Evolutionary conservation across 2,329 filamentous ascomycete genomes (phyloP).

Genomic region (Colletotrichum aenigma): DNA sequence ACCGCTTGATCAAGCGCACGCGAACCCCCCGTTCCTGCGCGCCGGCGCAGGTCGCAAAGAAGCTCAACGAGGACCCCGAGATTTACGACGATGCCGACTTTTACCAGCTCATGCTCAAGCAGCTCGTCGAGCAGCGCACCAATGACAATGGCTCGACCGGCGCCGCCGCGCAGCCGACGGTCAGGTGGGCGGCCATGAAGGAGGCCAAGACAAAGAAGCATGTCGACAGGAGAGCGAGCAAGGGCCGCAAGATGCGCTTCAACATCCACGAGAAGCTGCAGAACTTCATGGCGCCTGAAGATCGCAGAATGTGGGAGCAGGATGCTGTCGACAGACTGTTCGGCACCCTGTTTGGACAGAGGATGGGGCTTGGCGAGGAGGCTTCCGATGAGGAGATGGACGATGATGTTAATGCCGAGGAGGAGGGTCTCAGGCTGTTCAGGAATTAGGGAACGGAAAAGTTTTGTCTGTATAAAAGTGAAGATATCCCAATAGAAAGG

Average conservation of each 20-base stretch:
- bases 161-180: constrained; percentile 51
- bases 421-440: constrained; percentile 59
- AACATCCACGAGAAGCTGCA: constrained; percentile 96
- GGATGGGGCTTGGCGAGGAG: constrained; percentile 63
- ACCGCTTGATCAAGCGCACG: constrained; percentile 73
- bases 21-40: constrained; percentile 78
- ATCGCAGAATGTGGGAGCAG: constrained; percentile 79
- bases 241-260: constrained; percentile 92
- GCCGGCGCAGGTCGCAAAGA: constrained; percentile 66
- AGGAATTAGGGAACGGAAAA: constrained; percentile 34
- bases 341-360: constrained; percentile 75
- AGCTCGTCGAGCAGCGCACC: constrained; percentile 88
- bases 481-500: constrained; percentile 14
- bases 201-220: constrained; percentile 82
- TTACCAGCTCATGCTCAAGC: constrained; percentile 90
- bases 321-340: constrained; percentile 80
- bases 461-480: background rate
- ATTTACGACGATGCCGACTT: constrained; percentile 96
- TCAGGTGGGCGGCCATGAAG: constrained; percentile 71
- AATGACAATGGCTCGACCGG: constrained; percentile 59
- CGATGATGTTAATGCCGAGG: constrained; percentile 54
- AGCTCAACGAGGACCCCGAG: constrained; percentile 59
- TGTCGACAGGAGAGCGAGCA: constrained; percentile 93
- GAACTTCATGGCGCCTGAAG: constrained; percentile 96
- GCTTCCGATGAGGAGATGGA: constrained; percentile 54